Conservation (phyloP, 2,329 filamentous ascomycete genomes). For the Shiraia sp. region DNA sequence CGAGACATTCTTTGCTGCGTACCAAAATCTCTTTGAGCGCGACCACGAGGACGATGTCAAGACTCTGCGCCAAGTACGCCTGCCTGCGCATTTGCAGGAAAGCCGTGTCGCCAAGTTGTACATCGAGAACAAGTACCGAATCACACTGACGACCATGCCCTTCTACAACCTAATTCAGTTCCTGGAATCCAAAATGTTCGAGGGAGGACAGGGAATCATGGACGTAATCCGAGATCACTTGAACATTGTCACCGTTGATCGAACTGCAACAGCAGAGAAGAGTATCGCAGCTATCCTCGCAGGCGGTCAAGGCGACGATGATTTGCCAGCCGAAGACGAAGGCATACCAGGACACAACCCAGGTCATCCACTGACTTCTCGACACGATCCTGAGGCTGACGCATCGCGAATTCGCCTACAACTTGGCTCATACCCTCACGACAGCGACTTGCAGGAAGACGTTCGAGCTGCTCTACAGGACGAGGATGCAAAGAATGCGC, state of each 20-base stretch:
- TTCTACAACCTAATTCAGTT: conserved; percentile 84
- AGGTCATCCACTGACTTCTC: conserved; percentile 64
- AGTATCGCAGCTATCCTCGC: conserved; percentile 64
- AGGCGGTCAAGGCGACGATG: conserved; percentile 57
- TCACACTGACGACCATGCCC: conserved; percentile 85
- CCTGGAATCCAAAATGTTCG: conserved; percentile 81
- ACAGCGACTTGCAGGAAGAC: conserved; percentile 79
- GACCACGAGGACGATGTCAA: conserved; percentile 82
- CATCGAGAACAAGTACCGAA: conserved; percentile 81
- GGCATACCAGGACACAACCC: conserved; percentile 70
- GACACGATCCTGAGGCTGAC: conserved; percentile 62
- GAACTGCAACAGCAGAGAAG: conserved; percentile 58
- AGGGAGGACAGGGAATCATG: conserved; percentile 77
- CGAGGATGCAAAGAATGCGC: conserved; percentile 77
- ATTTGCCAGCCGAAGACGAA: conserved; percentile 67
- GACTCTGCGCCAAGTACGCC: conserved; percentile 70
- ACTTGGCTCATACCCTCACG: conserved; percentile 82
- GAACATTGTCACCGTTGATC: conserved; percentile 63
- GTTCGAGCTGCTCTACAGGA: conserved; percentile 85
- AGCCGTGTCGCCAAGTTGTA: conserved; percentile 82
- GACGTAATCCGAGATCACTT: conserved; percentile 69
- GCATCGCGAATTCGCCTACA: conserved; percentile 61
- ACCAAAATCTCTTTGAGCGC: conserved; percentile 71
- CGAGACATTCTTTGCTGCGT: conserved; percentile 71
- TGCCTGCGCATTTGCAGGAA: conserved; percentile 77